Percentiles rank a stretch among this genome's conserved stretches.
phyloP scores from a whole-genome alignment of 106 monocot genomes.

The Acanthochlamys bracteata region DNA sequence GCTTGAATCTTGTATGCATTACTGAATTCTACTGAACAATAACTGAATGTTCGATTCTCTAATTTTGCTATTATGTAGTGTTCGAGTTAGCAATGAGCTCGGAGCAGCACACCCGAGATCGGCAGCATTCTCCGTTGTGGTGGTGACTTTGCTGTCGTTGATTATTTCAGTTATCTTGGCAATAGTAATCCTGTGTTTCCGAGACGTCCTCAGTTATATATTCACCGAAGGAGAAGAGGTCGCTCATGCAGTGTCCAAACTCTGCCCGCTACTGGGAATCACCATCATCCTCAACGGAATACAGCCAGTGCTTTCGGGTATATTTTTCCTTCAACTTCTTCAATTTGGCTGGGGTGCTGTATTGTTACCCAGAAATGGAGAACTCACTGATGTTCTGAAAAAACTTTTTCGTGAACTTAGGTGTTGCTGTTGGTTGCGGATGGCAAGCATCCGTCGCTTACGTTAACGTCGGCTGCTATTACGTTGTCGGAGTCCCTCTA shows the following conservation, averaged over 20 bases:
- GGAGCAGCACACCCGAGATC: conserved; percentile 78
- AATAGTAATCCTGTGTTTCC: conserved; percentile 28
- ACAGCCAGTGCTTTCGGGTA: conserved; percentile 74
- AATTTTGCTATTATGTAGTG: conserved; percentile 24
- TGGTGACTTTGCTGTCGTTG: conserved; percentile 46
- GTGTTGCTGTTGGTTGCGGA: conserved; percentile 89
- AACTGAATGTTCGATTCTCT: too few species aligned
- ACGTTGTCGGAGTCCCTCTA: conserved; percentile 56
- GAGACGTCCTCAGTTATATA: conserved; percentile 62
- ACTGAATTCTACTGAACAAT: too few species aligned
- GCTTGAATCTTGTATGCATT: too few species aligned
- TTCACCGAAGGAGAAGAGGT: conserved; percentile 79
- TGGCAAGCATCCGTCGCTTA: conserved; percentile 86
- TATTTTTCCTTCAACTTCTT: not conserved
- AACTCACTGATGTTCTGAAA: not conserved
- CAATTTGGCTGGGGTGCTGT: not conserved
- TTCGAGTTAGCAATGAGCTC: conserved; percentile 90
- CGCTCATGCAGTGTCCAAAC: conserved; percentile 66
- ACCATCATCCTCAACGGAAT: conserved; percentile 80
- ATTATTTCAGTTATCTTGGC: conserved; percentile 35
- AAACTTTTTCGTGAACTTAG: conserved; percentile 13
- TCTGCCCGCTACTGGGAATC: conserved; percentile 61
- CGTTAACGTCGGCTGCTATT: conserved; percentile 75
- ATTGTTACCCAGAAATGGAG: too few species aligned
- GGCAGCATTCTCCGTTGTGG: conserved; percentile 67